These are phyloP conservation scores for Diaporthe nobilis DNA, from an alignment of 2,329 filamentous ascomycete species.

Conservation along the genomic window DNA sequence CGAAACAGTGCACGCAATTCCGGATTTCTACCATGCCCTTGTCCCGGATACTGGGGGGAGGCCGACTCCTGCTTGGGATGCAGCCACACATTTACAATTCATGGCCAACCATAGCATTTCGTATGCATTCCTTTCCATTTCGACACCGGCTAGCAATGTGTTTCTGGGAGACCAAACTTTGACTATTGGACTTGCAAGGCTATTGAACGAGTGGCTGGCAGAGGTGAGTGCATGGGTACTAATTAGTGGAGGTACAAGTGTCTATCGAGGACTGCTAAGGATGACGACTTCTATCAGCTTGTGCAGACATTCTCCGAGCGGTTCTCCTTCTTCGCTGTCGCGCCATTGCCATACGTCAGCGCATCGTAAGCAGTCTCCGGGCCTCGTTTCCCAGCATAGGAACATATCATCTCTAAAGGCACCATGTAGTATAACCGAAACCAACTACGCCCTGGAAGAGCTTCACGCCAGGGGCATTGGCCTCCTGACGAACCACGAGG, in stretches of 20 bases:
- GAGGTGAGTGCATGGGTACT: not conserved
- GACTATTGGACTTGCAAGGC: not conserved
- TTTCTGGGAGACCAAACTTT: not conserved
- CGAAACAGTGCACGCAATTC: not conserved
- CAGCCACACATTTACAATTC: not conserved
- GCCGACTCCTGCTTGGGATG: not conserved
- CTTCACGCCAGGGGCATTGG: not conserved
- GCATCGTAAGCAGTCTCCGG: not conserved
- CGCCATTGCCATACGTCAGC: not conserved
- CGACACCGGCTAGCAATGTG: slow-evolving; percentile 1
- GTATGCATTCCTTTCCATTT: not conserved
- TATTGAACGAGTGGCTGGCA: slow-evolving; percentile 13
- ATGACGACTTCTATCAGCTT: not conserved
- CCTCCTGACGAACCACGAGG: slow-evolving; percentile 11
- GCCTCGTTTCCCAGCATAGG: not conserved
- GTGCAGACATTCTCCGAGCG: not conserved
- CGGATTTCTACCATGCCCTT: not conserved
- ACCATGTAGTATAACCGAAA: not conserved
- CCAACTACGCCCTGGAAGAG: not conserved
- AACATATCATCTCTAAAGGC: not conserved
- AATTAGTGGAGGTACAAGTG: not conserved
- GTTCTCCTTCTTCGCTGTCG: not conserved
- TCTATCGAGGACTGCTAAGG: not conserved
- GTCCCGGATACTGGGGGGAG: not conserved
- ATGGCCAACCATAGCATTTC: slow-evolving; percentile 18